Evolutionary conservation across 768 basidiomycete genomes (phyloP), one percentile per base, ranked within the genome.

Genomic region (Collybia mongolica): DNA sequence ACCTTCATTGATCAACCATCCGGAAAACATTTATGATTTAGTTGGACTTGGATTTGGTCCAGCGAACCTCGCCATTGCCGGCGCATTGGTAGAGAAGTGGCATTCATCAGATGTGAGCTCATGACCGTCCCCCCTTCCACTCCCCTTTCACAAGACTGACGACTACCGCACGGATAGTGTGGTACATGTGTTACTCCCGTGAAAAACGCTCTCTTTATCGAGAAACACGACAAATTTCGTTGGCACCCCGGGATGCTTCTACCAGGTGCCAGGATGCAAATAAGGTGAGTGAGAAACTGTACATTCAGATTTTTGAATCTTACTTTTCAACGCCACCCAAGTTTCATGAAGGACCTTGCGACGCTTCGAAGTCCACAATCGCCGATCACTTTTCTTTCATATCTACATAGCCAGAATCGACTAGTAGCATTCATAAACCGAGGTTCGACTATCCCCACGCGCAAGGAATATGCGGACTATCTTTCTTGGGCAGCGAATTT

Each of bases 171-270:
- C 11, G 32, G 32, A 44, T 35, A 11, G 49, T 62, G 49, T 37
- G 46, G n/a, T 43, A 50, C 2, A 49, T 51, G 40, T 51, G 54
- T 45, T 53, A 50, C 44, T 14, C 51, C 51, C 2, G 29, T 71
- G 50, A 54, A 60, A 59, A 59, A 69, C 19, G 56, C 67, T 9
- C 66, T 76, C 44, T 81, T 80, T 63, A 67, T 81, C 36, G 80
- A 81, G 61, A 75, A 68, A 56, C 71, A 80, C 32, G 55, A 64
- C 1, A 57, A 65, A 47, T 81, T 81, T 58, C 67, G 65, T 47
- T 81, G 80, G 80, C 80, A 82, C 58, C 78, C 78, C 19, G 78
- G 75, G 11, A 80, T 81, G 78, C 70, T 80, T 40, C 63, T 81
- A 6, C 76, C 77, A 32, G 76, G 73, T 22, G 71, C 73, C 23